Conservation (phyloP, 1,284 basidiomycete species). For the Sphagnurus paluster region DNA sequence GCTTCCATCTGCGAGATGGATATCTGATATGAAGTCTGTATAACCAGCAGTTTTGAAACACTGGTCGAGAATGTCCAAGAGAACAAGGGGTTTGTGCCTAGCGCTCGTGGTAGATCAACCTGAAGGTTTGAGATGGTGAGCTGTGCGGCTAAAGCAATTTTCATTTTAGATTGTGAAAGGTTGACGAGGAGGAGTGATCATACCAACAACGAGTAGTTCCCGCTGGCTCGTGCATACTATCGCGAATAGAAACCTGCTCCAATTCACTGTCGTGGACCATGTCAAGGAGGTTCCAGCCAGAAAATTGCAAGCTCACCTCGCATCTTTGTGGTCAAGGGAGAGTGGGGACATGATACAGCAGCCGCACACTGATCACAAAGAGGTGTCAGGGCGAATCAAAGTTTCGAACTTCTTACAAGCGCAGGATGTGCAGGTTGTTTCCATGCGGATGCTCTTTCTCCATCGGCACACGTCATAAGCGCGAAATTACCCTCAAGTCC, state of each 20-base stretch:
- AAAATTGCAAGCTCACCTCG: not conserved
- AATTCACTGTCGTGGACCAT: not conserved
- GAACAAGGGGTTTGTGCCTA: conserved; percentile 21
- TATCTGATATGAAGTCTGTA: conserved; percentile 23
- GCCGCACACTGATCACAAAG: too few species aligned
- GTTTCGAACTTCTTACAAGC: too few species aligned
- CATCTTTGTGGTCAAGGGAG: not conserved
- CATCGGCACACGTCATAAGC: too few species aligned
- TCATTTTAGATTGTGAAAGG: not conserved
- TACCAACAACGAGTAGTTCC: not conserved
- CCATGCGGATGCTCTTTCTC: too few species aligned
- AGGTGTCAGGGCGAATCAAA: too few species aligned
- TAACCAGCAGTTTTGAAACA: conserved; percentile 3
- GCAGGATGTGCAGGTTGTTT: too few species aligned
- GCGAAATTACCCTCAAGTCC: too few species aligned
- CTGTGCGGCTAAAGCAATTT: conserved; percentile 2
- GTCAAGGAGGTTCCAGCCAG: not conserved
- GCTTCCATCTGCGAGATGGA: conserved; percentile 17
- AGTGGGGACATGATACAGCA: not conserved
- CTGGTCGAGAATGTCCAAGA: conserved; percentile 23
- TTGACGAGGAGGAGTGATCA: not conserved
- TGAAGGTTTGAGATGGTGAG: conserved; percentile 15
- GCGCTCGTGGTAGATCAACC: conserved; percentile 17
- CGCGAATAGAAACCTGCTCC: not conserved
- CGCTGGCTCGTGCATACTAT: not conserved